Evolutionary conservation across 1,139 yeast species (phyloP).

Genomic region (Candida sp.): DNA sequence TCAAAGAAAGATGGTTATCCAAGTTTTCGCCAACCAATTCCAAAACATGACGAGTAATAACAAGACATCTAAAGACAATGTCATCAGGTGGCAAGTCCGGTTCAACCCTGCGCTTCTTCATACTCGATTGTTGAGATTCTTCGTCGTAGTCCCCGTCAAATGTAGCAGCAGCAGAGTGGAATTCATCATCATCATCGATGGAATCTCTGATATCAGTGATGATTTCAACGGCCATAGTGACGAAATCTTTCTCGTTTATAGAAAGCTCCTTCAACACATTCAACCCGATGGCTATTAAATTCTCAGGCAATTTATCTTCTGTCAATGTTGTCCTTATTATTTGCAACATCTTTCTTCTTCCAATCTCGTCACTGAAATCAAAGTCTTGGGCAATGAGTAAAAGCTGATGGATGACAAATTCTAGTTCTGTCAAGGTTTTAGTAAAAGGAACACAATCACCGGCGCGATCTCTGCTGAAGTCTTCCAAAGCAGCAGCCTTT

Average conservation of each 20-base stretch:
- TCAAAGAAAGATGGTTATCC: conserved; percentile 67
- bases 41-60: conserved; percentile 72
- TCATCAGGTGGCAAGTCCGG: conserved; percentile 50
- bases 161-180: conserved; percentile 59
- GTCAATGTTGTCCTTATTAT: conserved; percentile 67
- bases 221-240: conserved; percentile 84
- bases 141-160: conserved; percentile 27
- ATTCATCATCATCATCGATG: conserved; percentile 40
- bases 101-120: conserved; percentile 35
- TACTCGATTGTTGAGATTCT: conserved; percentile 12
- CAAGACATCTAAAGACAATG: conserved; percentile 66
- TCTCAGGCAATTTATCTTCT: conserved; percentile 56
- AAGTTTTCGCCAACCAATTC: conserved; percentile 70
- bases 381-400: conserved; percentile 68
- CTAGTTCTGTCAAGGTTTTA: conserved; percentile 57
- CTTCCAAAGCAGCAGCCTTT: conserved; percentile 1
- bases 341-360: conserved; percentile 81
- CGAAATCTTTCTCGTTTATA: conserved; percentile 81
- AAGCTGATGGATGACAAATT: conserved; percentile 79
- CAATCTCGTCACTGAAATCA: conserved; percentile 92
- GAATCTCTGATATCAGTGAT: conserved; percentile 85
- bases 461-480: conserved; percentile 20
- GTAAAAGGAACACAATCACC: conserved; percentile 21
- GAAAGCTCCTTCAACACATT: conserved; percentile 73
- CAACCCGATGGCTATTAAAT: conserved; percentile 59